Evolutionary conservation across 2,329 filamentous ascomycete genomes (phyloP), one percentile per base, ranked within the genome.

Genomic region (Verticillium albo-atrum): DNA sequence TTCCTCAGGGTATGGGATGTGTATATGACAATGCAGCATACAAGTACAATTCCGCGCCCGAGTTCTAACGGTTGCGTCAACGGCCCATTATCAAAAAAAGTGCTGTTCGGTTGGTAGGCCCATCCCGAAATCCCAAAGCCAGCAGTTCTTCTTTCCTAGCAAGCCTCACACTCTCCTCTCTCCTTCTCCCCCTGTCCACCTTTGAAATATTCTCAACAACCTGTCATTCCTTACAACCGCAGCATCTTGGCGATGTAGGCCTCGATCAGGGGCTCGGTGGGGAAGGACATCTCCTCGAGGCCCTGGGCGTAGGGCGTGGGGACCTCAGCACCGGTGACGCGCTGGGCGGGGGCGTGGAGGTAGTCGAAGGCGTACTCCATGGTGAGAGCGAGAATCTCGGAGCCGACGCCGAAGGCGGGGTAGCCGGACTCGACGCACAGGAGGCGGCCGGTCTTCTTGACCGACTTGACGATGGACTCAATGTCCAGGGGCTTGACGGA

Each of bases 341-440:
- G 89, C 77, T 94, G 90, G 63, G 92, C 95, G 54, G 95, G 95
- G 59, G 92, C 92, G 71, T 97, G 89, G 66, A 99, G 89, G 82
- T 96, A 98, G 81, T 99, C 95, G 73, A 98, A 99, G 64, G 87
- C 93, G 77, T 98, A 99, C 80, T 99, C 95, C 89, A 96, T 96
- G 64, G 92, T 89, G 62, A 97, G 82, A 61, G 95, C 95, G 64
- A 99, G 86, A 70, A 99, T 92, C 81, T 99, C 95, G 60, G 94
- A 86, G 61, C 89, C 86, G 67, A 99, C 92, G 74, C 95, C 95
- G 73, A 93, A 99, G 71, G 91, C 91, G 64, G 95, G 95, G 86
- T 93, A 99, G 65, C 94, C 95, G 60, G 92, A 97, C 80, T 98
- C 94, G 68, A 99, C 92, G 50, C 87, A 88, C 75, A 99, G 84